phyloP scores from a whole-genome alignment of 208 protist species.

The Angomonas ambiguus region DNA sequence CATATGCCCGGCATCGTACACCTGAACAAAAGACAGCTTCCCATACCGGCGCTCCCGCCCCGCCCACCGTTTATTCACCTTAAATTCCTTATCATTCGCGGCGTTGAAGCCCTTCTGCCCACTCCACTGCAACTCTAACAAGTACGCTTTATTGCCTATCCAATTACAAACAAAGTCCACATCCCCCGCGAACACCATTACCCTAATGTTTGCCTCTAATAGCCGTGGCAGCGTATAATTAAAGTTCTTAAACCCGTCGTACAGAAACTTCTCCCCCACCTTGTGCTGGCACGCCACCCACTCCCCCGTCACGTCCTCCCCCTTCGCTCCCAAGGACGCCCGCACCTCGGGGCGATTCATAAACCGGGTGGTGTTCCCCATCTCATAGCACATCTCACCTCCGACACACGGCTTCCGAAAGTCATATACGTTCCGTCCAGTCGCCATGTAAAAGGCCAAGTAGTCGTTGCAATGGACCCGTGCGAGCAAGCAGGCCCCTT shows the following conservation, averaged over 20 bases:
- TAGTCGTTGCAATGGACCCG: neutral
- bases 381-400: constrained; percentile 12
- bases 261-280: constrained; percentile 37
- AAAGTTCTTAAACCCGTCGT: constrained; percentile 70
- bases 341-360: constrained; percentile 35
- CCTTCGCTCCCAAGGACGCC: constrained; percentile 46
- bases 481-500: constrained; percentile 15
- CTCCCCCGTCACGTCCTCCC: neutral
- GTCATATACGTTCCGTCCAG: constrained; percentile 83
- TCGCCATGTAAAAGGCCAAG: constrained; percentile 16
- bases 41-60: constrained; percentile 25
- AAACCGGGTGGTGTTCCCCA: constrained; percentile 25
- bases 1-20: constrained; percentile 86
- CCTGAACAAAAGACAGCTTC: constrained; percentile 72
- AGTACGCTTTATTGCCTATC: constrained; percentile 87
- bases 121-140: constrained; percentile 58
- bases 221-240: constrained; percentile 56
- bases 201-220: constrained; percentile 54
- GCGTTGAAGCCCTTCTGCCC: constrained; percentile 49
- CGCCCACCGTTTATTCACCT: constrained; percentile 18
- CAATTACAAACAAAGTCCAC: constrained; percentile 93
- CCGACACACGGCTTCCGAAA: constrained; percentile 59
- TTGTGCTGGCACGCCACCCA: constrained; percentile 62
- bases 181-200: constrained; percentile 91
- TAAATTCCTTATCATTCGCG: constrained; percentile 32